These are phyloP conservation scores for Podospora comata DNA, from an alignment of 495 filamentous ascomycete genomes.

Conservation along the genomic window DNA sequence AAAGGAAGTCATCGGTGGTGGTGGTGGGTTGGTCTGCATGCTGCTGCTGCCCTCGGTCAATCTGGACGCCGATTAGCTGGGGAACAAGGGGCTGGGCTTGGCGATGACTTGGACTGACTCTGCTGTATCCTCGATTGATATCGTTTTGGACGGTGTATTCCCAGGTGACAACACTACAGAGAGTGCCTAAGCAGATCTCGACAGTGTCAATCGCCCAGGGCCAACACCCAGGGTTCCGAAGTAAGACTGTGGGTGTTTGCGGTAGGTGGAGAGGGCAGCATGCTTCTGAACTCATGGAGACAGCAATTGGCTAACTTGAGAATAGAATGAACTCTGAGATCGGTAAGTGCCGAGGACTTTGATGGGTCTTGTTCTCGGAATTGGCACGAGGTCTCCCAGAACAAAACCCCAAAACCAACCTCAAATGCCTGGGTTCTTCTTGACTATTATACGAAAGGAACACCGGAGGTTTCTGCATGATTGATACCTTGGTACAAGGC, in stretches of 20 bases:
- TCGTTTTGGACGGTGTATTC: slow-evolving; percentile 24
- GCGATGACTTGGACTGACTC: slow-evolving; percentile 18
- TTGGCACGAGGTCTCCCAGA: neutral
- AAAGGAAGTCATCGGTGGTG: slow-evolving; percentile 19
- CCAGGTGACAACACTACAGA: slow-evolving; percentile 31
- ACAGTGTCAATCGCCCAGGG: slow-evolving; percentile 14
- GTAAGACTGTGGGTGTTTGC: neutral
- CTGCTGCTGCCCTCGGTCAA: slow-evolving; percentile 4
- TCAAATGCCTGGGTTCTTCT: neutral
- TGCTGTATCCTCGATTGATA: neutral
- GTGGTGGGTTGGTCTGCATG: neutral
- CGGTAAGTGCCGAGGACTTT: neutral
- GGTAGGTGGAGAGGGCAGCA: slow-evolving; percentile 16
- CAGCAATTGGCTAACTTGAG: neutral
- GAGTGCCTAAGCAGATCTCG: slow-evolving; percentile 22
- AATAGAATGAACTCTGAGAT: neutral
- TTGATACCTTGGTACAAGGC: neutral
- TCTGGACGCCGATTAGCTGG: slow-evolving; percentile 2
- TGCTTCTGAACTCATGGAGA: slow-evolving; percentile 19
- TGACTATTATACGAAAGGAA: neutral
- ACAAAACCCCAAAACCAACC: neutral
- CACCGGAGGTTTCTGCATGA: neutral
- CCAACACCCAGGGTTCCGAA: slow-evolving; percentile 3
- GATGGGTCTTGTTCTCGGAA: neutral
- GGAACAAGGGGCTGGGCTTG: slow-evolving; percentile 13